These are phyloP conservation scores for Exserohilum turcica DNA, from an alignment of 2,329 filamentous ascomycete species.

Conservation along the genomic window DNA sequence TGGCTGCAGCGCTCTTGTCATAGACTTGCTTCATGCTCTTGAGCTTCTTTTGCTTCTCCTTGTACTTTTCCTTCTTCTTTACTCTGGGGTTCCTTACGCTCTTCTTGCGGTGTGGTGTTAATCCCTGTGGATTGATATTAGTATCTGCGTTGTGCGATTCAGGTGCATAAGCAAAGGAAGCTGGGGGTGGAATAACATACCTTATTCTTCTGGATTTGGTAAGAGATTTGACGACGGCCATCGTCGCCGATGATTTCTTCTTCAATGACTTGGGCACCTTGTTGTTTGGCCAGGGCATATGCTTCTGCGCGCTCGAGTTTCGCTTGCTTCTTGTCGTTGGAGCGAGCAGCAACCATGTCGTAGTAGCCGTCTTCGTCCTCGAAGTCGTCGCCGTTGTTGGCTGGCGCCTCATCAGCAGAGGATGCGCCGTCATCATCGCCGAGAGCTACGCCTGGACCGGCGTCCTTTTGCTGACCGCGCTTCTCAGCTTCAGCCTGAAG, in stretches of 20 bases:
- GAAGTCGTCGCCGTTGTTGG: slow-evolving; percentile 46
- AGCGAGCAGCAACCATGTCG: slow-evolving; percentile 76
- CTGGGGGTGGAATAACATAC: slow-evolving; percentile 51
- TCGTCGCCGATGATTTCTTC: slow-evolving; percentile 75
- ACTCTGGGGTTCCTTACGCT: slow-evolving; percentile 92
- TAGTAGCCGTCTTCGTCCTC: slow-evolving; percentile 78
- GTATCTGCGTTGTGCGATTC: neutral
- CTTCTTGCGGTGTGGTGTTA: slow-evolving; percentile 89
- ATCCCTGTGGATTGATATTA: slow-evolving; percentile 16
- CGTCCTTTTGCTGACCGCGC: slow-evolving; percentile 68
- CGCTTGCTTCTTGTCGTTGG: slow-evolving; percentile 70
- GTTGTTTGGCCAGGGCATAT: slow-evolving; percentile 59
- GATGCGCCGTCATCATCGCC: slow-evolving; percentile 67
- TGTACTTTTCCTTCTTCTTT: slow-evolving; percentile 97
- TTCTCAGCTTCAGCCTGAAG: slow-evolving; percentile 88
- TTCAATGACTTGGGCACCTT: slow-evolving; percentile 66
- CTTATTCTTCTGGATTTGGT: slow-evolving; percentile 97
- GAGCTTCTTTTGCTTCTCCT: slow-evolving; percentile 97
- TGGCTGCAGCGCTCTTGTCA: slow-evolving; percentile 74
- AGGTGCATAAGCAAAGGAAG: neutral
- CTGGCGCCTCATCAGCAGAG: slow-evolving; percentile 63
- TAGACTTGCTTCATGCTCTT: slow-evolving; percentile 83
- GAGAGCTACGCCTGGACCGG: slow-evolving; percentile 65
- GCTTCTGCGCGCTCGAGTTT: slow-evolving; percentile 71
- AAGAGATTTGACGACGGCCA: slow-evolving; percentile 90